Percentiles rank a stretch among this genome's conserved stretches.
Evolutionary conservation across 257 asterid species (phyloP).

Genomic region (Ajuga chamaepitys): DNA sequence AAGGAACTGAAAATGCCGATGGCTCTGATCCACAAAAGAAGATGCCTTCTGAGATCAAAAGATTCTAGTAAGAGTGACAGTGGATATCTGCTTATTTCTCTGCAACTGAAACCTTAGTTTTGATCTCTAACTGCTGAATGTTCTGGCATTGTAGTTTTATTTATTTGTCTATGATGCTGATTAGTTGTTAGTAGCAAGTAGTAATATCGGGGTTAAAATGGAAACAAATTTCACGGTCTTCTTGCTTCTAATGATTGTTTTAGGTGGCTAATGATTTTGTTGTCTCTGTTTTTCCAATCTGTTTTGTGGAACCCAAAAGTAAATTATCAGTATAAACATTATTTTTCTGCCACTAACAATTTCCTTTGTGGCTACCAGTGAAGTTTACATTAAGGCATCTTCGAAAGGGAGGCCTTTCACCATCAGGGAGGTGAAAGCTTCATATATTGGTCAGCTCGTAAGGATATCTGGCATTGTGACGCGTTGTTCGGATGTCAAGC

Average conservation of each 20-base stretch:
- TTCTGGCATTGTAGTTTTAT: neutral
- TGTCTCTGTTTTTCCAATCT: neutral
- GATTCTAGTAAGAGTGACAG: slow-evolving; percentile 58
- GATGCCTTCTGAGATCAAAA: slow-evolving; percentile 89
- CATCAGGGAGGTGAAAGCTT: slow-evolving; percentile 94
- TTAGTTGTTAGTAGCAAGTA: neutral
- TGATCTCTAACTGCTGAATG: neutral
- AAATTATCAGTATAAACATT: neutral
- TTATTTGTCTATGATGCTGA: neutral
- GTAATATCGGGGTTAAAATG: neutral
- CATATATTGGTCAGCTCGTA: slow-evolving; percentile 91
- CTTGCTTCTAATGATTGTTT: neutral
- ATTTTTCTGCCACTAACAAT: slow-evolving; percentile 9
- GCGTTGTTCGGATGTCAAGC: slow-evolving; percentile 94
- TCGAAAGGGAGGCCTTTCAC: slow-evolving; percentile 81
- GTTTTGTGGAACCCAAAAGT: neutral
- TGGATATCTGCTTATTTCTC: neutral
- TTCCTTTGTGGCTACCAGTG: slow-evolving; percentile 48
- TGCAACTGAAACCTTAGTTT: neutral
- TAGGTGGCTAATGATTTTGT: neutral
- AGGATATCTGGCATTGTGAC: slow-evolving; percentile 88
- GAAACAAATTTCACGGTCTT: neutral
- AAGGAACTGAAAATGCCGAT: slow-evolving; percentile 55
- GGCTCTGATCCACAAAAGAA: slow-evolving; percentile 63
- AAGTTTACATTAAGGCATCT: slow-evolving; percentile 77